Conservation (phyloP, 1,284 basidiomycete genomes). For the Malassezia equina region DNA sequence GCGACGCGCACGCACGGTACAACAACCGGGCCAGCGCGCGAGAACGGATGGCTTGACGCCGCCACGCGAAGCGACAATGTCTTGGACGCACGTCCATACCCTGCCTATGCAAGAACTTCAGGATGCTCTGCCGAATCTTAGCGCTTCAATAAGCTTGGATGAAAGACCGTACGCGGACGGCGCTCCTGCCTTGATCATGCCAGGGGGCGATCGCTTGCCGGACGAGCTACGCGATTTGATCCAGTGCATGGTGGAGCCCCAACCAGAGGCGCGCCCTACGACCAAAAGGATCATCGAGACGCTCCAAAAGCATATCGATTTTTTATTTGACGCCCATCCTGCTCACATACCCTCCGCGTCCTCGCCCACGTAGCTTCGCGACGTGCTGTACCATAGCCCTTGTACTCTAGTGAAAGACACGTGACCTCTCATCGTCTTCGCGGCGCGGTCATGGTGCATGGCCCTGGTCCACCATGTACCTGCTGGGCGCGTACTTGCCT, state of each 20-base stretch:
- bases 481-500: conserved; percentile 42
- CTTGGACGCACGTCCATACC: no score
- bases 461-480: conserved; percentile 30
- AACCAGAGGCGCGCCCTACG: conserved; percentile 25
- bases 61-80: no score
- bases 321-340: background rate
- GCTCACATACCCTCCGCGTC: background rate
- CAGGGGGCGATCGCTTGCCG: conserved; percentile 38
- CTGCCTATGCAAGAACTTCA: background rate
- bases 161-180: conserved; percentile 30
- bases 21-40: background rate
- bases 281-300: background rate
- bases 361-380: background rate
- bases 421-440: background rate
- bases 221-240: conserved; percentile 35
- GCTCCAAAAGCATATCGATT: background rate
- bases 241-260: conserved; percentile 26
- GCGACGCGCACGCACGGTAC: background rate
- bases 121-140: background rate
- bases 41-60: background rate
- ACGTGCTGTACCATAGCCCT: background rate
- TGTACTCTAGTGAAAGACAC: background rate
- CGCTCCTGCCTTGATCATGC: conserved; percentile 35
- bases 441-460: background rate
- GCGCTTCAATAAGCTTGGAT: background rate